phyloP scores from a whole-genome alignment of 2,329 filamentous ascomycete species.

The Diaporthe sp. region DNA sequence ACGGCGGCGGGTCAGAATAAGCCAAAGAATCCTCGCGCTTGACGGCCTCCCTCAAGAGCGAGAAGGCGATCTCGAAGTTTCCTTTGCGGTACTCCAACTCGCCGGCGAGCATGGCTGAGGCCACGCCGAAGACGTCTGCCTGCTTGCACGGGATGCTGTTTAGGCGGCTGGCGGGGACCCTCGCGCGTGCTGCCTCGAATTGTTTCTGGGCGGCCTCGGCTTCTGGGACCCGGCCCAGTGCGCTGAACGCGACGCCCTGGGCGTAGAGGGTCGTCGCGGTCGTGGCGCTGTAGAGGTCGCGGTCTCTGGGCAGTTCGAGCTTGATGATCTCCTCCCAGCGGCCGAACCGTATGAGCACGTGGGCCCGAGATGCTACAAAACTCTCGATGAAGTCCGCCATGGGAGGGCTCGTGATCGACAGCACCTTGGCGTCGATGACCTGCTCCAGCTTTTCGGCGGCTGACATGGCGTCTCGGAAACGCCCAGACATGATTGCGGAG shows the following conservation, averaged over 20 bases:
- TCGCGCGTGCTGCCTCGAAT: not conserved
- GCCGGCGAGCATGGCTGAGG: slow-evolving; percentile 3
- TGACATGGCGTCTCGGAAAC: not conserved
- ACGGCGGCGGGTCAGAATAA: not conserved
- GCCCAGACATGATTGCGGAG: not conserved
- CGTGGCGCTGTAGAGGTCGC: not conserved
- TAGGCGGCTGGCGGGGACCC: not conserved
- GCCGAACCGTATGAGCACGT: not conserved
- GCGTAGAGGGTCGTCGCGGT: not conserved
- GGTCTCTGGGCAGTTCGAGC: not conserved
- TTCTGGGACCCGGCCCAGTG: not conserved
- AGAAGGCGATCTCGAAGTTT: not conserved
- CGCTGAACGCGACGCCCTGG: not conserved
- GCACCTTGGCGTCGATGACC: not conserved
- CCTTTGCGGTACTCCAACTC: slow-evolving; percentile 9
- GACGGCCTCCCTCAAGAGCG: not conserved
- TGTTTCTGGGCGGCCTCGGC: not conserved
- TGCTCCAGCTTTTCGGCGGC: not conserved
- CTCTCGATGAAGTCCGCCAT: not conserved
- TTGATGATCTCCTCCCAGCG: not conserved
- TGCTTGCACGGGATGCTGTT: not conserved
- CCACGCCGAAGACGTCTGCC: not conserved
- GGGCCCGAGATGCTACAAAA: not conserved
- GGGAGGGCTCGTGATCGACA: not conserved
- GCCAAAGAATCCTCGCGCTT: not conserved